Base-by-base conservation (phyloP, 2,329 filamentous ascomycete species). In the Nothophaeocryptopus gaeumannii region DNA sequence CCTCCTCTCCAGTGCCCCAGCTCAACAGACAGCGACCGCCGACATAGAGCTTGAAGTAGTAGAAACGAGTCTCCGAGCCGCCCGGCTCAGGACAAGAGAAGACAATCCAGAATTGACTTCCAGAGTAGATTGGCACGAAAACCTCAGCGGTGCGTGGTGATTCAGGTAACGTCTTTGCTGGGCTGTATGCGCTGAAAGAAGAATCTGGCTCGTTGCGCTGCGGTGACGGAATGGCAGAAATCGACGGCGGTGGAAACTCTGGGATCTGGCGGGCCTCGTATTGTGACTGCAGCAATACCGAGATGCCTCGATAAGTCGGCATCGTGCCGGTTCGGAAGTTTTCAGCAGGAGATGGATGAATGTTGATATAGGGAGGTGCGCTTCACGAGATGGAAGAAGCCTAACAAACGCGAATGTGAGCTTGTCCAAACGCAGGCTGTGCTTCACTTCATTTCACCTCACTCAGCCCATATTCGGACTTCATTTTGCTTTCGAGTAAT, bases 21-120 rank as follows among this genome's bases (percentile, higher is more conserved):
- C 63, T 75, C 8, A 74, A 60, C 11, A 75, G 55, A 29, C 66
- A 64, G 20, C 58, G 58, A 12, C 65, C 67, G 32, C 72, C 65
- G 52, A 74, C 61, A 54, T 70, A 70, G 29, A 77, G 61, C 58
- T 77, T 77, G 68, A 77, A 77, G 51, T 74, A 68, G 50, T 71
- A 74, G 53, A 58, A 66, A 9, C 45, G 55, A 46, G 42, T 50
- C 0, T 45, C 47, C 1, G 32, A 31, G 3, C 30, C 43, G 29
- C 20, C 35, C 15, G 48, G 71, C 55, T 12, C 38, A n/a, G 50
- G 44, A 34, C 60, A 62, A 15, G 54, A 57, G 55, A 75, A 76
- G 15, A 58, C 53, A 47, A 77, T 63, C 73, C 73, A 76, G 60
- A 77, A 75, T 7, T 59, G 57, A 3, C 43, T 45, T 9, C 57